These are phyloP conservation scores for Phytophthora uliginosa DNA, from an alignment of 352 stramenopile species.

Conservation along the genomic window DNA sequence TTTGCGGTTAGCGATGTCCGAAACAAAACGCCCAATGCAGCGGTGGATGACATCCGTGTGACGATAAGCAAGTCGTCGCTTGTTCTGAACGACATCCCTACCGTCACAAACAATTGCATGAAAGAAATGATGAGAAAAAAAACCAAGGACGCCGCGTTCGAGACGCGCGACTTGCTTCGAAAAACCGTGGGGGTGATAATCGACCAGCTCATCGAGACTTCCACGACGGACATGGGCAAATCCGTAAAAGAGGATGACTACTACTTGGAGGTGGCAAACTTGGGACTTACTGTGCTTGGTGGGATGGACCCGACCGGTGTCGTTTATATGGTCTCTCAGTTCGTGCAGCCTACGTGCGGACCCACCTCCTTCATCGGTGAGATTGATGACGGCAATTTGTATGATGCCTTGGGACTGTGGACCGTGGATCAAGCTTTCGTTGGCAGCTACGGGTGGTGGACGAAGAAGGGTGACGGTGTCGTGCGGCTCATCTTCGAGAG, in stretches of 20 bases:
- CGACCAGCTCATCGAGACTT: constrained; percentile 23
- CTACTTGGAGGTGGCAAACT: constrained; percentile 45
- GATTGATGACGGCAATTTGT: constrained; percentile 53
- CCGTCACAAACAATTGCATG: constrained; percentile 22
- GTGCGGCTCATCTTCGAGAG: constrained; percentile 52
- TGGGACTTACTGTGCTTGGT: constrained; percentile 51
- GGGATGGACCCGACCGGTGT: constrained; percentile 60
- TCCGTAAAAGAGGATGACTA: constrained; percentile 38
- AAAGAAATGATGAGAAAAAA: constrained; percentile 17
- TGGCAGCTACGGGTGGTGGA: constrained; percentile 53
- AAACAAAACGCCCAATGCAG: constrained; percentile 14
- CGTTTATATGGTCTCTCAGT: constrained; percentile 51
- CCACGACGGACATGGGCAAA: constrained; percentile 25
- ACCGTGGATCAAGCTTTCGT: constrained; percentile 51
- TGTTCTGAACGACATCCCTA: constrained; percentile 8
- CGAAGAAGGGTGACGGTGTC: constrained; percentile 41
- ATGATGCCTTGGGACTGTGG: constrained; percentile 33
- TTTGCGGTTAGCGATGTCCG: constrained; percentile 21
- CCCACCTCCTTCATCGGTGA: constrained; percentile 54
- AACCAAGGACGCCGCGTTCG: constrained; percentile 21
- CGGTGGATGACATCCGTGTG: constrained; percentile 18
- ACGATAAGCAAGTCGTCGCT: constrained; percentile 6
- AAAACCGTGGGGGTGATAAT: constrained; percentile 47
- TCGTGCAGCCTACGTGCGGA: constrained; percentile 65
- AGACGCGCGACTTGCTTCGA: constrained; percentile 49